Percentiles rank a stretch among this genome's conserved stretches.
Evolutionary conservation across 768 basidiomycete genomes (phyloP).

Genomic region (Boletus rubescentipes): DNA sequence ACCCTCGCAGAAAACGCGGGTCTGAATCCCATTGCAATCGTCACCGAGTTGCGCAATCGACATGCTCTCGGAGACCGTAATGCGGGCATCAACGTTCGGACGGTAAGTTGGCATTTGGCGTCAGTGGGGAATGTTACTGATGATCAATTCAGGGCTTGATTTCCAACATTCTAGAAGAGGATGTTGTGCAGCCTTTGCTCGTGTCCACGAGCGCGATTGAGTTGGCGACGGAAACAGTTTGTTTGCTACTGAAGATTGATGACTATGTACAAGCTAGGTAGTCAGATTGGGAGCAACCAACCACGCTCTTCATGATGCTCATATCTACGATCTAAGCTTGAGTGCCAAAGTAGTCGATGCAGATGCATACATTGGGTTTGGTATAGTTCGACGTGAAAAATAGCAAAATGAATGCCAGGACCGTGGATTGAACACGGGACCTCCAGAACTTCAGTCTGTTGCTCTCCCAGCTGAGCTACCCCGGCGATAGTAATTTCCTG

Average conservation of each 20-base stretch:
- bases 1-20: constrained; percentile 99
- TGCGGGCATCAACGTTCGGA: constrained; percentile 98
- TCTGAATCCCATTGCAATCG: constrained; percentile 95
- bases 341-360: background rate
- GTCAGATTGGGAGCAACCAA: background rate
- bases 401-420: constrained; percentile 50
- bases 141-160: constrained; percentile 71
- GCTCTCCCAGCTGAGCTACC: constrained; percentile 78
- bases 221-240: constrained; percentile 96
- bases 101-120: constrained; percentile 49
- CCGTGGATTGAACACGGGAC: constrained; percentile 81
- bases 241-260: constrained; percentile 92
- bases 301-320: background rate
- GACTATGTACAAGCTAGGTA: constrained; percentile 84
- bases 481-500: constrained; percentile 34
- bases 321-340: background rate
- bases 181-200: constrained; percentile 93
- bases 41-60: constrained; percentile 95
- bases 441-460: constrained; percentile 77
- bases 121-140: constrained; percentile 4
- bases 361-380: background rate
- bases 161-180: constrained; percentile 96
- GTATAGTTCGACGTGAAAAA: background rate
- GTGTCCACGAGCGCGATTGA: constrained; percentile 96
- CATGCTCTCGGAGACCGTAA: constrained; percentile 93